Percentiles rank a stretch among this genome's conserved stretches.
Conservation (phyloP, 352 stramenopile species). For the Phytophthora pinifolia region DNA sequence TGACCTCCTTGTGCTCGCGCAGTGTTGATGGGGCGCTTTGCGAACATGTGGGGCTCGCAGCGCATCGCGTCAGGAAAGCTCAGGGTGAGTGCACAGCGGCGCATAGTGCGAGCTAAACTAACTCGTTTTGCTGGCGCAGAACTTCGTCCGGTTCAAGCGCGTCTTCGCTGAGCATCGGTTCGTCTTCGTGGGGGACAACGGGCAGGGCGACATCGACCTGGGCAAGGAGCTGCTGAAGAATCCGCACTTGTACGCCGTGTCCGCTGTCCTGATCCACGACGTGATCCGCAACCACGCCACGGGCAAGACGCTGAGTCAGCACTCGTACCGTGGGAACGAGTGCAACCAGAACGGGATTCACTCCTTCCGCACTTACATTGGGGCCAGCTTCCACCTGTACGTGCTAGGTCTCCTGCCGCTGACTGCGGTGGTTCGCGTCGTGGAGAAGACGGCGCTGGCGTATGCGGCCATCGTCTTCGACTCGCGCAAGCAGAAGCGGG, state of each 20-base stretch:
- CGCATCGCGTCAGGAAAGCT: conserved; percentile 74
- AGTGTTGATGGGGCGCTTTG: conserved; percentile 76
- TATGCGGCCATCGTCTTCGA: conserved; percentile 72
- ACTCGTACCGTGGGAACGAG: conserved; percentile 67
- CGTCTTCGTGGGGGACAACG: conserved; percentile 83
- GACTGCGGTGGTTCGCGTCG: conserved; percentile 56
- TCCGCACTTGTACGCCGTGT: conserved; percentile 53
- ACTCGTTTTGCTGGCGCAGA: conserved; percentile 31
- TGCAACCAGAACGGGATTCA: conserved; percentile 66
- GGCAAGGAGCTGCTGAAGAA: conserved; percentile 66
- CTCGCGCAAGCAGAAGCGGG: conserved; percentile 49
- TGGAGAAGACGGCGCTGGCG: conserved; percentile 54
- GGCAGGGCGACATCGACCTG: conserved; percentile 79
- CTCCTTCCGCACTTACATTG: conserved; percentile 81
- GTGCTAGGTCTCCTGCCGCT: conserved; percentile 47
- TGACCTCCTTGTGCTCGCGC: background rate
- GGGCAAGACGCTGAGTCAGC: conserved; percentile 21
- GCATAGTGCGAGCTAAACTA: background rate
- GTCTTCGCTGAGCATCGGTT: conserved; percentile 76
- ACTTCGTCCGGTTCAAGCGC: conserved; percentile 73
- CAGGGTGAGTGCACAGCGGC: conserved; percentile 31
- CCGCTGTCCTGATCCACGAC: conserved; percentile 77
- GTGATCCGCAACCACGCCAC: conserved; percentile 71
- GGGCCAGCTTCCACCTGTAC: conserved; percentile 63
- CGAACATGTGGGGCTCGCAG: conserved; percentile 61